These are phyloP conservation scores for Lepidium africanum DNA, from an alignment of 345 rosid genomes.

Conservation along the genomic window DNA sequence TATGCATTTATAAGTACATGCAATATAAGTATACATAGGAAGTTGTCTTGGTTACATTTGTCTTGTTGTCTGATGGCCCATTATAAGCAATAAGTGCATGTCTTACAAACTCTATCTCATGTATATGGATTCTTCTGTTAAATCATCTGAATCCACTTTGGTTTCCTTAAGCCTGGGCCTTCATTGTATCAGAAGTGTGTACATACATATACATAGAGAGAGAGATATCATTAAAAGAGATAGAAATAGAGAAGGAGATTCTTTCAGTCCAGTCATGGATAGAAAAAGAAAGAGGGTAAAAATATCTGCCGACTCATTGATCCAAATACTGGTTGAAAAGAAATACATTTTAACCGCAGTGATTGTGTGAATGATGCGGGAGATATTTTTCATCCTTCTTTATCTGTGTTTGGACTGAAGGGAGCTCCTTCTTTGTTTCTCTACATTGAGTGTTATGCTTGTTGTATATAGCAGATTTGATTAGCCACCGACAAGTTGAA, in stretches of 20 bases:
- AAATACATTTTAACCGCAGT: constrained; percentile 22
- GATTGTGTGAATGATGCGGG: constrained; percentile 99
- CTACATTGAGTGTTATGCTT: background rate
- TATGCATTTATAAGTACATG: constrained; percentile 3
- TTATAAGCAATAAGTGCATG: constrained; percentile 14
- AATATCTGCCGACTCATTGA: constrained; percentile 98
- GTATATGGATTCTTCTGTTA: background rate
- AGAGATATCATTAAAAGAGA: background rate
- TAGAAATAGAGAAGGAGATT: constrained; percentile 54
- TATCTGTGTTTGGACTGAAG: constrained; percentile 98
- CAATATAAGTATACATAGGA: constrained; percentile 9
- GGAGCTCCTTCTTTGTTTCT: constrained; percentile 74
- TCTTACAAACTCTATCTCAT: background rate
- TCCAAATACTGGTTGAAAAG: constrained; percentile 46
- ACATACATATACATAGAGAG: background rate
- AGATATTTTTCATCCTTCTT: constrained; percentile 59
- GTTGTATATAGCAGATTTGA: background rate
- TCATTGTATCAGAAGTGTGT: background rate
- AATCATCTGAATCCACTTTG: background rate
- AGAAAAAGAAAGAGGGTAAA: constrained; percentile 42
- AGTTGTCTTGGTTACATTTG: constrained; percentile 12
- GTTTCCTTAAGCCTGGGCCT: background rate
- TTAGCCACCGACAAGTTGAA: background rate
- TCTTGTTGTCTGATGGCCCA: constrained; percentile 12
- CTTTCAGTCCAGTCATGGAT: constrained; percentile 81